Evolutionary conservation across 2,329 filamentous ascomycete species (phyloP).

Genomic region (Amphichorda felina): DNA sequence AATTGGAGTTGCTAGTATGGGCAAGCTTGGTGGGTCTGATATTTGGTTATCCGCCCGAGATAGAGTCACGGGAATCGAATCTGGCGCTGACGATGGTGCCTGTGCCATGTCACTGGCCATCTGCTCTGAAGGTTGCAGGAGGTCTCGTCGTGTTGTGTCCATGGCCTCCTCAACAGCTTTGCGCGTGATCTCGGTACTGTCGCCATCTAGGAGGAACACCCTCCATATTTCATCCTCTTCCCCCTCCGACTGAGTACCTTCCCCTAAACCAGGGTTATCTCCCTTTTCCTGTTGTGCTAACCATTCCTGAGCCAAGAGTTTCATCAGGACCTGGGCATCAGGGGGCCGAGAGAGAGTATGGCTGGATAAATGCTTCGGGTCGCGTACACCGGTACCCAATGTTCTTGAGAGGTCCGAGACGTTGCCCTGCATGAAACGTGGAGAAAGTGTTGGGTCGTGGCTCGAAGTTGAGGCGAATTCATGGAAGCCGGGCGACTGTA

Average conservation of each 20-base stretch:
- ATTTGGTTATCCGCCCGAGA: not conserved
- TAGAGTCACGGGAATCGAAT: too few relatives aligned
- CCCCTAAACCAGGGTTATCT: not conserved
- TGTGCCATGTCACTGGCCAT: slow-evolving; percentile 8
- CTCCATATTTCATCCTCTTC: slow-evolving; percentile 16
- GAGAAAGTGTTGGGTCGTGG: too few relatives aligned
- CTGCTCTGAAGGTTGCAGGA: not conserved
- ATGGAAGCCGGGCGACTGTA: too few relatives aligned
- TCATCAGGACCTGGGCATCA: not conserved
- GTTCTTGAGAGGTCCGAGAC: too few relatives aligned
- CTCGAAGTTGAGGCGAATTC: too few relatives aligned
- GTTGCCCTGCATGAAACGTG: too few relatives aligned
- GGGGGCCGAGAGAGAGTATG: not conserved
- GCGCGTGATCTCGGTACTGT: slow-evolving; percentile 9
- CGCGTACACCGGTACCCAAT: too few relatives aligned
- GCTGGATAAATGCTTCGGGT: too few relatives aligned
- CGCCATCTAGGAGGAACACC: slow-evolving; percentile 13
- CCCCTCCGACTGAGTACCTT: not conserved
- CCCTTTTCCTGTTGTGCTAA: not conserved
- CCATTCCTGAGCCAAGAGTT: not conserved
- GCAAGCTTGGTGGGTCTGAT: not conserved
- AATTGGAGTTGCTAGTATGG: not conserved
- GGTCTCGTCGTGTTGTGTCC: not conserved
- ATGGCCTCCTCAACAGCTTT: slow-evolving; percentile 4
- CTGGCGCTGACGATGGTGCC: slow-evolving; percentile 6